A percentile compares a stretch with the other conserved stretches of the same genome.
Conservation (phyloP, 2,329 filamentous ascomycete species). For the Fusarium sp. region DNA sequence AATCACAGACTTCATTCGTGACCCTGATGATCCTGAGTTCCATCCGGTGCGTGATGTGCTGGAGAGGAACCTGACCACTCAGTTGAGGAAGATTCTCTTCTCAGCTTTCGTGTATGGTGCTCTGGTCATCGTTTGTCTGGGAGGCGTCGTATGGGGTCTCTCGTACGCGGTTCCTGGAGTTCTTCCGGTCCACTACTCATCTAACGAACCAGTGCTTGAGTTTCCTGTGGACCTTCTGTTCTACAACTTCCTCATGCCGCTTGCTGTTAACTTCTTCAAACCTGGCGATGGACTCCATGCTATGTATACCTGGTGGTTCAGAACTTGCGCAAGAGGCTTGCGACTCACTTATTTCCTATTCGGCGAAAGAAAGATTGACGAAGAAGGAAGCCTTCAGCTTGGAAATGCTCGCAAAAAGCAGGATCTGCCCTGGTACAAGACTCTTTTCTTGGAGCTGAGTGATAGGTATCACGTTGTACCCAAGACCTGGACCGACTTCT, state of each 20-base stretch:
- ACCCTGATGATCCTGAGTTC: constrained; percentile 97
- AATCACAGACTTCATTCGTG: constrained; percentile 86
- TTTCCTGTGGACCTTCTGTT: constrained; percentile 95
- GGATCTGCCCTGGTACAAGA: constrained; percentile 54
- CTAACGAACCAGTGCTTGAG: constrained; percentile 90
- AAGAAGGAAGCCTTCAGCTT: constrained; percentile 77
- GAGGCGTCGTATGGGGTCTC: constrained; percentile 95
- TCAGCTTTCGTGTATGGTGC: constrained; percentile 96
- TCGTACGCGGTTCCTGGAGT: constrained; percentile 74
- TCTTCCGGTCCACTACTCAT: constrained; percentile 92
- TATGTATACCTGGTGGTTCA: constrained; percentile 98
- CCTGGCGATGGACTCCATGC: constrained; percentile 85
- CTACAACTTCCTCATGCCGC: constrained; percentile 95
- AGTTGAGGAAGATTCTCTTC: constrained; percentile 95
- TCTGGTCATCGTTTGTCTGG: constrained; percentile 90
- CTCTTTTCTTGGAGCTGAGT: constrained; percentile 60
- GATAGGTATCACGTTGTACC: constrained; percentile 57
- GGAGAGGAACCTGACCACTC: constrained; percentile 90
- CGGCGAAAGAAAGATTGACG: constrained; percentile 80
- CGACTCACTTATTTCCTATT: constrained; percentile 94
- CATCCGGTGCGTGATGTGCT: constrained; percentile 97
- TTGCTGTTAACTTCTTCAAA: constrained; percentile 85
- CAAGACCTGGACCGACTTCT: constrained; percentile 68
- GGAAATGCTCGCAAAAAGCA: constrained; percentile 47
- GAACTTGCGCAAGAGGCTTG: constrained; percentile 80